Base-by-base conservation (phyloP, 2,329 filamentous ascomycete genomes). In the Bipolaris zeicola region DNA sequence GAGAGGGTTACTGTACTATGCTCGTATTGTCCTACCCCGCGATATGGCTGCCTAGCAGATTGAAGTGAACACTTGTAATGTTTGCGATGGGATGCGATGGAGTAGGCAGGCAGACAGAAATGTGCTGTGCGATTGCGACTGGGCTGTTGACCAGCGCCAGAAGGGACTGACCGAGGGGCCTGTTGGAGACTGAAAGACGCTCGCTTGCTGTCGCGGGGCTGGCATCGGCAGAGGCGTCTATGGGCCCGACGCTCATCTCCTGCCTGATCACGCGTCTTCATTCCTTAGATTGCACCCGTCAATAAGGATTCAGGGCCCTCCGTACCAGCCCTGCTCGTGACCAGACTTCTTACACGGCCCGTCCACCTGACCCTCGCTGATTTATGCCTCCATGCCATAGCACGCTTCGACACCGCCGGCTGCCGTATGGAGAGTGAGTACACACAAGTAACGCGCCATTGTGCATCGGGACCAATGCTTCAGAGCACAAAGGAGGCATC, bases 1-100 rank as follows among this genome's bases (percentile, higher is more conserved):
- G 38, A 26, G 59, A 58, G 56, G 63, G 58, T 56, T 64, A 41
- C 56, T 42, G 50, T 50, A 43, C 14, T 57, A 46, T 56, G 6
- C 42, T 52, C 26, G 53, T 51, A 45, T 22, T 6, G n/a, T 38
- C 51, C 37, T 57, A 57, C 60, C 63, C 64, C 61, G 51, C 59
- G 53, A 52, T 46, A 39, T 48, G 39, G 66, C 42, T 68, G 68
- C 66, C 68, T 70, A 60, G 58, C 57, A 59, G 56, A 64, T 53
- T 58, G 58, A 50, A 58, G 37, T 38, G 37, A 28, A 45, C 49
- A 65, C 51, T 42, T 65, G 33, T 44, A 36, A 2, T 37, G n/a
- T 52, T 45, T 42, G 14, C 18, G 37, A 52, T 55, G 55, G 20
- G 48, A 56, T 57, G 50, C 61, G 57, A 13, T 31, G 10, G 28